Evolutionary conservation across 1,284 basidiomycete species (phyloP), one percentile per base, ranked within the genome.

Genomic region (Rhodotorula mucilaginosa): DNA sequence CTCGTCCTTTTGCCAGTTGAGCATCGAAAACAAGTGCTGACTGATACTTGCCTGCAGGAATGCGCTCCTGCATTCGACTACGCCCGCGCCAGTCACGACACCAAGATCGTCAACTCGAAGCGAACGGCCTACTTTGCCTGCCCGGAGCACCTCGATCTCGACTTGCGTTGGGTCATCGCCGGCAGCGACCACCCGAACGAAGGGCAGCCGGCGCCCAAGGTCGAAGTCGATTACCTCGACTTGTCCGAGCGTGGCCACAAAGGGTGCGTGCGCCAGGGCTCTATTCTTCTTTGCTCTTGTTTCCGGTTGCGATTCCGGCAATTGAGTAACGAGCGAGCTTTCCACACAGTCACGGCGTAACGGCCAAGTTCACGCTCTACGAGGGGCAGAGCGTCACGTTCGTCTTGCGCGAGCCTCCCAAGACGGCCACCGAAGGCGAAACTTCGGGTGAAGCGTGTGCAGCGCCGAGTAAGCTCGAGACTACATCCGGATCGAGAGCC

Each of bases 11-110:
- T 39, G 10, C n/a, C 23, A 15, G 18, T 44, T 26, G 21, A 60
- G 34, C 46, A 15, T 44, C 19, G n/a, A 31, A 34, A 18, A 16
- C 8, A 5, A 29, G 7, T n/a, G 21, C 39, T 61, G 12, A 44
- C 48, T 48, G 34, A 19, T 3, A 6, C 31, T 18, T 29, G 49
- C 23, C 31, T 31, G 21, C 60, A 71, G 61, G 79, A 79, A 82
- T 93, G 91, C 78, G 92, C 92, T 0, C 93, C 93, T 0, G 93
- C 93, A 0, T 97, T 97, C 86, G 90, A 96, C 82, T 97, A 97
- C 78, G 92, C 92, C 2, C 86, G 89, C 19, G 86, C 88, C 67
- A 70, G 84, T 5, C 93, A 97, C 81, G 86, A 84, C 5, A 88
- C 89, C 6, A 61, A 82, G 78, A 78, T 85, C 60, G 79, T 81